Conservation (phyloP, 352 stramenopile genomes). For the Phytophthora pinifolia region DNA sequence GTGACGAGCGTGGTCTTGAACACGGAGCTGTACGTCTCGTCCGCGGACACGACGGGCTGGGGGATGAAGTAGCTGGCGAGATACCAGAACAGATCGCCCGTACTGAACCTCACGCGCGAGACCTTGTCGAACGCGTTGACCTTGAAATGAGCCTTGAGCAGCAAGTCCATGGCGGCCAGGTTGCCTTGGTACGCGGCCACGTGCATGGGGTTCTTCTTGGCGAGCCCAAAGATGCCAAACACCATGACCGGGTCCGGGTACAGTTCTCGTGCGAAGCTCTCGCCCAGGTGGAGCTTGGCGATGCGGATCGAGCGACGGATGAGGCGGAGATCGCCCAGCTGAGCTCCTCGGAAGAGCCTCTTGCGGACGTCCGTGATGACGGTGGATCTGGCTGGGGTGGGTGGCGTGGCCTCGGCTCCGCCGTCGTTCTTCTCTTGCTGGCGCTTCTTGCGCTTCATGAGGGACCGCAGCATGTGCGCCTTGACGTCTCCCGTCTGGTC, state of each 20-base stretch:
- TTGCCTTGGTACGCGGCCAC: constrained; percentile 81
- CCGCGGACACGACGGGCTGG: constrained; percentile 61
- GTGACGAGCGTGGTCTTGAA: constrained; percentile 78
- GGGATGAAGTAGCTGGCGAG: constrained; percentile 70
- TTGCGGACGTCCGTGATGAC: constrained; percentile 65
- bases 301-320: constrained; percentile 60
- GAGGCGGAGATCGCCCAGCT: constrained; percentile 63
- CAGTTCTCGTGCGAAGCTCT: constrained; percentile 56
- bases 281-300: constrained; percentile 49
- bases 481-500: constrained; percentile 82
- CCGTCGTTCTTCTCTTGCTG: constrained; percentile 35
- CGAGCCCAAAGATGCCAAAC: constrained; percentile 70
- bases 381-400: constrained; percentile 26
- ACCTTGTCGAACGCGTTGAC: constrained; percentile 85
- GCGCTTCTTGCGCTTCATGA: constrained; percentile 47
- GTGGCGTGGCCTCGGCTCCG: neutral
- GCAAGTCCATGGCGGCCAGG: constrained; percentile 67
- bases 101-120: constrained; percentile 72
- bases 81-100: constrained; percentile 84
- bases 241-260: constrained; percentile 71
- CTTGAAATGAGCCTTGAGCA: constrained; percentile 53
- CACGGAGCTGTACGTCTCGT: constrained; percentile 64
- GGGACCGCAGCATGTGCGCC: constrained; percentile 62
- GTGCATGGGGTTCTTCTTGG: constrained; percentile 86
- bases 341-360: constrained; percentile 68